A percentile compares a stretch with the other conserved stretches of the same genome.
Evolutionary conservation across 2,329 filamentous ascomycete species (phyloP).

Genomic region (Sporothrix luriei): DNA sequence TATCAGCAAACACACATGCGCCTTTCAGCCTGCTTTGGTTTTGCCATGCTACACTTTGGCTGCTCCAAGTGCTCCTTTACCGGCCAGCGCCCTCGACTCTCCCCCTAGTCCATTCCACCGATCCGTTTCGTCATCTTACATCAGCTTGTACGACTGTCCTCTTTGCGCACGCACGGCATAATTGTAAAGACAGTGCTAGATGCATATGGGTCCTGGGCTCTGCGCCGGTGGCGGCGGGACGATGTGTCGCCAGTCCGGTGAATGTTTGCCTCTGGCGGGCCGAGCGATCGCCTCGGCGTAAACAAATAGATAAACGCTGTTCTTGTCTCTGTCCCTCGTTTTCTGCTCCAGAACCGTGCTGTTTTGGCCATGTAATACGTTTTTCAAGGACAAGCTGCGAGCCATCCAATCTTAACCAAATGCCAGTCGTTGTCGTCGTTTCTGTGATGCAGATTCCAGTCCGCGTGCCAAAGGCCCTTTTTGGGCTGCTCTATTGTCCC

Average conservation of each 20-base stretch:
- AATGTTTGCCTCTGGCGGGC: conserved; percentile 6
- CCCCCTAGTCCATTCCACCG: conserved; percentile 26
- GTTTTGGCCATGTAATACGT: background rate
- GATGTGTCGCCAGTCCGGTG: conserved; percentile 22
- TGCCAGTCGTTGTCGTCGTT: conserved; percentile 29
- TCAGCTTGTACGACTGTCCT: conserved; percentile 5
- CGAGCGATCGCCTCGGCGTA: conserved; percentile 9
- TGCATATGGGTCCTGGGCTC: background rate
- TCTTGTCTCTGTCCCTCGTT: background rate
- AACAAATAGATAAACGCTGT: conserved; percentile 22
- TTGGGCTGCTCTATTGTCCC: background rate
- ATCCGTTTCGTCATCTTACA: background rate
- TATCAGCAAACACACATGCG: background rate
- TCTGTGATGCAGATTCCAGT: conserved; percentile 29
- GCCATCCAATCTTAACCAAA: conserved; percentile 29
- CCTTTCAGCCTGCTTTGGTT: background rate
- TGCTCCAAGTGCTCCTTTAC: background rate
- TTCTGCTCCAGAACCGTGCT: background rate
- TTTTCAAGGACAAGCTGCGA: background rate
- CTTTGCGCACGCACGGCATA: background rate
- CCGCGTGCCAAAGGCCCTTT: conserved; percentile 9
- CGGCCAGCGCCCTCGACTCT: background rate
- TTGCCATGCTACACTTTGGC: background rate
- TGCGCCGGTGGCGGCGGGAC: background rate
- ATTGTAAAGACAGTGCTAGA: background rate